These are phyloP conservation scores for Hymenoscyphus occultus DNA, from an alignment of 2,329 filamentous ascomycete genomes.

Conservation along the genomic window DNA sequence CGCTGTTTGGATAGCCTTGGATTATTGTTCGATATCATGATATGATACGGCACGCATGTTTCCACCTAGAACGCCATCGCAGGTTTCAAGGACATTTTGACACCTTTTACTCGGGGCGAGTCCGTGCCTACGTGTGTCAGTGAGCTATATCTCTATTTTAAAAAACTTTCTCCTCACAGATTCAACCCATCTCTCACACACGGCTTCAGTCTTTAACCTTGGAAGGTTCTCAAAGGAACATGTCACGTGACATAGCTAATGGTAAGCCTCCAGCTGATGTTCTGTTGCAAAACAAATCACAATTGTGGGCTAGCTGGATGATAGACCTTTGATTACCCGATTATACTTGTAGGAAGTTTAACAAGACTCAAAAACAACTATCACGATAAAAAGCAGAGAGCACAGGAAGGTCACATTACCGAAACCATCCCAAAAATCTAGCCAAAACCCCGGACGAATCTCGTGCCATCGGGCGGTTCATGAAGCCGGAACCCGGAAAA, in stretches of 20 bases:
- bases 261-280: too few relatives aligned
- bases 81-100: neutral
- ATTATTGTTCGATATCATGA: neutral
- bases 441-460: constrained; percentile 1
- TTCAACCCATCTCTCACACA: neutral
- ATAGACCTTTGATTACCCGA: too few relatives aligned
- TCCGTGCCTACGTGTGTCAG: neutral
- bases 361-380: too few relatives aligned
- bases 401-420: neutral
- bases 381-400: too few relatives aligned
- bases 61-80: neutral
- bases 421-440: neutral
- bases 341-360: too few relatives aligned
- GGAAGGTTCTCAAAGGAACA: too few relatives aligned
- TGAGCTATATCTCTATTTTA: neutral
- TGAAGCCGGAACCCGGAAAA: neutral
- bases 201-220: too few relatives aligned
- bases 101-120: neutral
- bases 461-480: constrained; percentile 1
- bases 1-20: neutral
- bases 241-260: too few relatives aligned
- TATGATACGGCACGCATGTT: neutral
- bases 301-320: too few relatives aligned
- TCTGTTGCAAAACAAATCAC: too few relatives aligned
- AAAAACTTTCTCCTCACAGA: neutral